Evolutionary conservation across 2,329 filamentous ascomycete species (phyloP).

Genomic region (Leptographium wingfieldii): DNA sequence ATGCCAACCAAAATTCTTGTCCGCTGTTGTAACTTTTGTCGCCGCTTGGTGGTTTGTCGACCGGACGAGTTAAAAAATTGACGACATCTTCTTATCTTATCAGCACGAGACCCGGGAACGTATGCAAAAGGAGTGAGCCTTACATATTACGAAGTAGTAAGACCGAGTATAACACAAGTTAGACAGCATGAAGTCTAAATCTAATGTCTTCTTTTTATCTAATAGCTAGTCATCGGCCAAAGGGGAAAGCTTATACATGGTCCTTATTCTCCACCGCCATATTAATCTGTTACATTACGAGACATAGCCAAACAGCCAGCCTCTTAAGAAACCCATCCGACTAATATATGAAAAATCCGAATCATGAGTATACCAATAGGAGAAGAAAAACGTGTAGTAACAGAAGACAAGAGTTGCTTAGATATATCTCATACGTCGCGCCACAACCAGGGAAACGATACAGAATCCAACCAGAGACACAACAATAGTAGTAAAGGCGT

Average conservation of each 20-base stretch:
- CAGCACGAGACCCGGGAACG: constrained; percentile 3
- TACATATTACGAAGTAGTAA: not conserved
- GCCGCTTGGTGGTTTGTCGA: not conserved
- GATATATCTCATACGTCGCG: constrained; percentile 33
- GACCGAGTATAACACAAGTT: not conserved
- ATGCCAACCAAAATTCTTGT: not conserved
- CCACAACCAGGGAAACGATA: constrained; percentile 30
- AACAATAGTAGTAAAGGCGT: constrained; percentile 39
- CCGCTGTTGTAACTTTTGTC: not conserved
- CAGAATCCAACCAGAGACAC: constrained; percentile 41
- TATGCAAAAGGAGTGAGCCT: not conserved
- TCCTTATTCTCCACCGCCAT: not conserved
- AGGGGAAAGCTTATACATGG: not conserved
- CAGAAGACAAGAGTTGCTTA: constrained; percentile 14
- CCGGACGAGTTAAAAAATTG: constrained; percentile 3
- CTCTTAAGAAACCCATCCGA: not conserved
- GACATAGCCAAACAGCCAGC: not conserved
- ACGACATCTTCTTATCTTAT: constrained; percentile 11
- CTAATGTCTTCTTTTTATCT: not conserved
- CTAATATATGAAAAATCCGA: not conserved
- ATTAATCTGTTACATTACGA: not conserved
- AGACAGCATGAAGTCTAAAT: not conserved
- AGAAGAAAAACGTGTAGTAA: not conserved
- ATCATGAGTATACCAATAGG: not conserved
- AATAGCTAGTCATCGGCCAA: not conserved